Evolutionary conservation across 2,329 filamentous ascomycete species (phyloP).

Genomic region (Tolypocladium ophioglossoides): DNA sequence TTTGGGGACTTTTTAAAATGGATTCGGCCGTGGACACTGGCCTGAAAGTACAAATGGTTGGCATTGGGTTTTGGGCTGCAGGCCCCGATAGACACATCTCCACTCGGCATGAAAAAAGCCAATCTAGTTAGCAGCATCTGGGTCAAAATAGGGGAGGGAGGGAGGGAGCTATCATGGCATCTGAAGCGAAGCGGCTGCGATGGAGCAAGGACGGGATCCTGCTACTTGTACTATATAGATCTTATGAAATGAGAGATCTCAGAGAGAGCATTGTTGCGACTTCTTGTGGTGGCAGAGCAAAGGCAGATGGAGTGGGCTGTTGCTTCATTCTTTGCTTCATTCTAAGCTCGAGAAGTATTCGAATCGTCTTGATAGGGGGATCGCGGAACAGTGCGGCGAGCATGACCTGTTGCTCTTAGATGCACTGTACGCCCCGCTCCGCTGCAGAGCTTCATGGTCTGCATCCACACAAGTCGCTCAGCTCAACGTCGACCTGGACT

Average conservation of each 20-base stretch:
- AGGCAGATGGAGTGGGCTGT: no score
- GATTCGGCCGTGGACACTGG: constrained; percentile 7
- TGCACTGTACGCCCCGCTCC: neutral
- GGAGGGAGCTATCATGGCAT: constrained; percentile 2
- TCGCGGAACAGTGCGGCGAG: neutral
- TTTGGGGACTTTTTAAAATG: constrained; percentile 13
- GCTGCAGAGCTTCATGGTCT: neutral
- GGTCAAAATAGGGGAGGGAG: constrained; percentile 4
- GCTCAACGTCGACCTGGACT: neutral
- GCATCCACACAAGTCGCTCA: neutral
- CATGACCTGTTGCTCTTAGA: fast-evolving
- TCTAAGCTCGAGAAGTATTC: neutral
- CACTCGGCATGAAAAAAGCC: constrained; percentile 31
- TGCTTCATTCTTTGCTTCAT: no score
- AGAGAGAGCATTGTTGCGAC: neutral
- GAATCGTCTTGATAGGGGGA: neutral
- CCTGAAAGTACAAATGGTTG: constrained; percentile 1
- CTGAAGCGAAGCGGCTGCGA: constrained; percentile 6
- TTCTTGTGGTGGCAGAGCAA: no score
- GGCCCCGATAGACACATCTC: constrained; percentile 36
- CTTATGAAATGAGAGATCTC: constrained; percentile 1
- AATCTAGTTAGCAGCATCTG: constrained; percentile 17
- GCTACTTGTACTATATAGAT: constrained; percentile 18
- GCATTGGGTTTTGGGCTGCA: constrained; percentile 10
- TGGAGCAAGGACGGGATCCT: constrained; percentile 14